A percentile compares a stretch with the other conserved stretches of the same genome.
phyloP scores from a whole-genome alignment of 805 yeast species.

The Jamesozyma lodderae region DNA sequence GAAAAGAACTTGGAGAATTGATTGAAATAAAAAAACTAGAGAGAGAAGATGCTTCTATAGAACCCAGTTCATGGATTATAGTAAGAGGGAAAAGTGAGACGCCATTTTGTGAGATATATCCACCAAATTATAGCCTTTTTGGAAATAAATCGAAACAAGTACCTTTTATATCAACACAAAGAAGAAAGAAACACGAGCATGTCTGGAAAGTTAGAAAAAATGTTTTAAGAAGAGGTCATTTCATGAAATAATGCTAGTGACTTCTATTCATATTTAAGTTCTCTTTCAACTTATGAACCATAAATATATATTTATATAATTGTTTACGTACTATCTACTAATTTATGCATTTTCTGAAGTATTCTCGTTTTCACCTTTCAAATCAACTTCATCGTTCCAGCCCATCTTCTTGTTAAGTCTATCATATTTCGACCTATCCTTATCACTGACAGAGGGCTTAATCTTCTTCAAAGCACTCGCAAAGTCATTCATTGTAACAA shows the following conservation, averaged over 20 bases:
- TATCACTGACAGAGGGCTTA: conserved; percentile 84
- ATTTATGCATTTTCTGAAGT: too few species aligned
- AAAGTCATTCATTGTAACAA: conserved; percentile 65
- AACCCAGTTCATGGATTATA: conserved; percentile 34
- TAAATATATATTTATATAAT: neutral
- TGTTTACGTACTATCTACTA: too few species aligned
- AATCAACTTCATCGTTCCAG: conserved; percentile 44
- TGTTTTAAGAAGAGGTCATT: conserved; percentile 39
- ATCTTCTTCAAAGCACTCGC: conserved; percentile 60
- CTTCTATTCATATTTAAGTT: conserved; percentile 1
- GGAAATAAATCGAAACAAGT: conserved; percentile 11
- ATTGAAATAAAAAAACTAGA: neutral
- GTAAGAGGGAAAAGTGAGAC: conserved; percentile 58
- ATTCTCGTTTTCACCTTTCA: conserved; percentile 11
- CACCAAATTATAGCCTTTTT: conserved; percentile 15
- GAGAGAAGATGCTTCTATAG: conserved; percentile 5
- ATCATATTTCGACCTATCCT: conserved; percentile 71
- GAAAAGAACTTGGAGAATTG: conserved; percentile 7
- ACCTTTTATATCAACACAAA: conserved; percentile 40
- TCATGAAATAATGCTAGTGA: conserved; percentile 11
- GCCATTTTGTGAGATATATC: conserved; percentile 48
- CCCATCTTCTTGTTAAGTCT: conserved; percentile 65
- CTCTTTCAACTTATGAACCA: neutral
- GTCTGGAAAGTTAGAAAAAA: conserved; percentile 52
- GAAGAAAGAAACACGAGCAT: conserved; percentile 39